Evolutionary conservation across 805 yeast genomes (phyloP).

Genomic region (Barnettozyma siamensis): DNA sequence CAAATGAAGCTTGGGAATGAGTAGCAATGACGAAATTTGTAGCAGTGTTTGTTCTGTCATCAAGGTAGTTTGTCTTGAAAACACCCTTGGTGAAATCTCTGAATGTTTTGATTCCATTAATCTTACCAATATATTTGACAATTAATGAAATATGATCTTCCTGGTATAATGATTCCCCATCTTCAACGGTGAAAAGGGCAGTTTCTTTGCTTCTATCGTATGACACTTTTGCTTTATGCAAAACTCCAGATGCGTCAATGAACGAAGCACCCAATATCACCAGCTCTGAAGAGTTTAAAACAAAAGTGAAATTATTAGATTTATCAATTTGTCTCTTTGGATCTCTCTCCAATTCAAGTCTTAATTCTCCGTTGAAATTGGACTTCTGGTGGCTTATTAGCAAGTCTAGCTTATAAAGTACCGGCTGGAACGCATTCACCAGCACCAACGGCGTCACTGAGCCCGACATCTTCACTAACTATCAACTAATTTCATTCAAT

Average conservation of each 20-base stretch:
- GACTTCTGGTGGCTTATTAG: slow-evolving; percentile 39
- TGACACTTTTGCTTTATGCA: slow-evolving; percentile 32
- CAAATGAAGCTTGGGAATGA: slow-evolving; percentile 65
- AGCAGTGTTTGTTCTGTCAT: slow-evolving; percentile 41
- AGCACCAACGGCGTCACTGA: slow-evolving; percentile 10
- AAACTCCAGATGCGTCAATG: slow-evolving; percentile 11
- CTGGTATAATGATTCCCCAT: slow-evolving; percentile 4
- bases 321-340: neutral
- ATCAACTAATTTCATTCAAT: too few relatives aligned
- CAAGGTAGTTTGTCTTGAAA: slow-evolving; percentile 60
- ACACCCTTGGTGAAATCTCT: slow-evolving; percentile 58
- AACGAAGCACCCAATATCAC: too few relatives aligned
- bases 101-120: slow-evolving; percentile 30
- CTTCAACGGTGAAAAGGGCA: slow-evolving; percentile 17
- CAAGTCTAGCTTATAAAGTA: slow-evolving; percentile 33
- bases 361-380: slow-evolving; percentile 40
- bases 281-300: slow-evolving; percentile 19
- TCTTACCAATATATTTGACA: slow-evolving; percentile 17
- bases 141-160: slow-evolving; percentile 7
- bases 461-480: neutral
- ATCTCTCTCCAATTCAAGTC: slow-evolving; percentile 25
- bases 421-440: slow-evolving; percentile 25
- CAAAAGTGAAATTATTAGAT: slow-evolving; percentile 20
- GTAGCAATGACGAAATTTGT: slow-evolving; percentile 56
- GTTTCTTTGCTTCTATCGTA: slow-evolving; percentile 27